Base-by-base conservation (phyloP, 2,329 filamentous ascomycete species). In the Hymenoscyphus salicellus region DNA sequence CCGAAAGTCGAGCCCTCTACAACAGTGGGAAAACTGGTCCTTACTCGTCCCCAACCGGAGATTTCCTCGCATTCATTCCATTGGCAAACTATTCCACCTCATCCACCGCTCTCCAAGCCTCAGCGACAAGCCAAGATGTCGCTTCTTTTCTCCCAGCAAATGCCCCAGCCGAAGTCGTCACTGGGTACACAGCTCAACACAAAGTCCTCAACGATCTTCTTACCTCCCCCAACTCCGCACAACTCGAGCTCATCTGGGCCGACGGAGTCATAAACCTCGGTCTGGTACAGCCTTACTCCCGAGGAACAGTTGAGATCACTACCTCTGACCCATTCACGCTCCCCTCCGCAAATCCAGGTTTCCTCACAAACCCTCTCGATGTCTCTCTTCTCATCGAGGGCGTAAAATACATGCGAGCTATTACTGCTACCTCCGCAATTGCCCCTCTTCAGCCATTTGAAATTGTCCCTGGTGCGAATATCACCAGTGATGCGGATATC, bases 361-460 rank as follows among this genome's bases (percentile, higher is more conserved):
- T 75, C 2, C 72, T 71, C 0, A 71, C 72, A 5, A 79, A 79
- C 62, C 77, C 76, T 1, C 63, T 77, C 11, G 77, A 79, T 60
- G 64, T 78, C 33, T 72, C 75, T 7, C 70, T 78, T 58, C 72
- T 76, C 66, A 69, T 71, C 68, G 62, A 63, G 38, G 32, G 30
- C 11, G 30, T 63, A 5, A 58, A 55, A 11, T 63, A 49, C 46
- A 41, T 33, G 10, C 8, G 62, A 41, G 30, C 26, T 2, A 56
- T 49, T 36, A 20, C 56, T 5, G 57, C 30, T 28, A 33, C 23
- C 23, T 68, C 75, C 62, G 64, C 63, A 33, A 67, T 77, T 2
- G 63, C 67, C 23, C 71, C 75, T 17, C 70, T 73, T 2, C 75
- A 77, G 20, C 62, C 62, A 5, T 26, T 30, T 6, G 62, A 63